Evolutionary conservation across 148 eudicot species (phyloP).

Genomic region (Chenopodium suecicum): DNA sequence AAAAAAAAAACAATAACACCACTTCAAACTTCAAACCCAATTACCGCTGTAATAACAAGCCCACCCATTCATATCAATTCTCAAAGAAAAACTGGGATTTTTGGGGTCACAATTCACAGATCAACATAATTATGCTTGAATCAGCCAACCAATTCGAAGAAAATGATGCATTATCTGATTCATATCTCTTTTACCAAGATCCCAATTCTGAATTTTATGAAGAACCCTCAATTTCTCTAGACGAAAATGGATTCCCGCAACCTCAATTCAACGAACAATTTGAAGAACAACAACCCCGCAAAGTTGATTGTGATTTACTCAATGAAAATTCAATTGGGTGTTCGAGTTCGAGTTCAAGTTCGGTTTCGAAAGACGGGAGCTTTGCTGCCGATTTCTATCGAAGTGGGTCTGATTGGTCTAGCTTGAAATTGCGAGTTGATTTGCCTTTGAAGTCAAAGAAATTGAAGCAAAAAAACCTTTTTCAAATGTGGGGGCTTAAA

Average conservation of each 20-base stretch:
- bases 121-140: conserved; percentile 13
- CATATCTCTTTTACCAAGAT: background rate
- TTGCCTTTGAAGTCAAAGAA: conserved; percentile 17
- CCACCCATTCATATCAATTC: background rate
- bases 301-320: background rate
- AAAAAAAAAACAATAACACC: too few relatives aligned
- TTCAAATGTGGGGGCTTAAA: conserved; percentile 49
- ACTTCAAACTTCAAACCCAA: background rate
- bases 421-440: conserved; percentile 16
- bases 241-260: conserved; percentile 34
- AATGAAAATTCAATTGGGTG: conserved; percentile 16
- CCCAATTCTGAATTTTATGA: conserved; percentile 14
- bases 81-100: background rate
- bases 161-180: background rate
- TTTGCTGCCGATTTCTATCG: conserved; percentile 51
- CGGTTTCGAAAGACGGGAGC: conserved; percentile 14
- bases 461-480: conserved; percentile 43
- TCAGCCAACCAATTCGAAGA: conserved; percentile 13
- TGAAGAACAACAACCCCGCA: conserved; percentile 18
- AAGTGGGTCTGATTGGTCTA: conserved; percentile 51
- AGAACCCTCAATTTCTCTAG: conserved; percentile 29
- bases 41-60: background rate
- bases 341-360: background rate
- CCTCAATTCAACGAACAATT: background rate
- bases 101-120: background rate